Percentiles rank a stretch among this genome's conserved stretches.
phyloP scores from a whole-genome alignment of 768 basidiomycete genomes.

The Xerocomus potaroensis region DNA sequence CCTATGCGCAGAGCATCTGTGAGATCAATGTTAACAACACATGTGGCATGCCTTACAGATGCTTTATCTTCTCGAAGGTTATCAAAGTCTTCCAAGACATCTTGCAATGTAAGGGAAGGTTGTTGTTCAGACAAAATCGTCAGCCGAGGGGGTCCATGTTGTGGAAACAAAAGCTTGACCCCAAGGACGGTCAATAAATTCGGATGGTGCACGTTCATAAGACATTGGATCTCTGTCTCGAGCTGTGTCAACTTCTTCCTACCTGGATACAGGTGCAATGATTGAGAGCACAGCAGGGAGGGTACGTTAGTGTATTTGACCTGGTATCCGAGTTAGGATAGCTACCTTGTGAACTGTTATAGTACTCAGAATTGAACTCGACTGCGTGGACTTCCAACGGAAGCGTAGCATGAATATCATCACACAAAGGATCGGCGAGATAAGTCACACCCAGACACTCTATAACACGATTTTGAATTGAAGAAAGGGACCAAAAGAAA shows the following conservation, averaged over 20 bases:
- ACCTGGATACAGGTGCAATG: constrained; percentile 37
- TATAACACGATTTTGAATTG: constrained; percentile 18
- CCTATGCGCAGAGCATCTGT: constrained; percentile 38
- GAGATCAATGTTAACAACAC: not conserved
- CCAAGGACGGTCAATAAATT: constrained; percentile 68
- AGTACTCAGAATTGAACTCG: constrained; percentile 65
- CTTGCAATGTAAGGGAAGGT: constrained; percentile 61
- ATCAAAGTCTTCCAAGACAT: constrained; percentile 74
- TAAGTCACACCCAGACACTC: constrained; percentile 66
- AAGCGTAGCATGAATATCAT: constrained; percentile 52
- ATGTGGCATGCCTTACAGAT: constrained; percentile 40
- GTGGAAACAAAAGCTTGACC: constrained; percentile 56
- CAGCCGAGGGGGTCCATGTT: constrained; percentile 49
- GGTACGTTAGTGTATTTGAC: constrained; percentile 12
- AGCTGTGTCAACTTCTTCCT: constrained; percentile 66
- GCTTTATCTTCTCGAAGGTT: constrained; percentile 70
- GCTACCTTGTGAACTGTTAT: constrained; percentile 58
- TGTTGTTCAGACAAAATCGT: constrained; percentile 68
- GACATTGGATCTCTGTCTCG: constrained; percentile 59
- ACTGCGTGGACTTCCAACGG: constrained; percentile 68
- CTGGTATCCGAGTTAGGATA: not conserved
- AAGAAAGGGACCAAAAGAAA: not conserved
- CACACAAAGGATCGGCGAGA: constrained; percentile 71
- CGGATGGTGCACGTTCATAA: constrained; percentile 55
- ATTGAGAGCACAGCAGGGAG: not conserved